Conservation (phyloP, 495 filamentous ascomycete genomes). For the Polyplosphaeria fusca region DNA sequence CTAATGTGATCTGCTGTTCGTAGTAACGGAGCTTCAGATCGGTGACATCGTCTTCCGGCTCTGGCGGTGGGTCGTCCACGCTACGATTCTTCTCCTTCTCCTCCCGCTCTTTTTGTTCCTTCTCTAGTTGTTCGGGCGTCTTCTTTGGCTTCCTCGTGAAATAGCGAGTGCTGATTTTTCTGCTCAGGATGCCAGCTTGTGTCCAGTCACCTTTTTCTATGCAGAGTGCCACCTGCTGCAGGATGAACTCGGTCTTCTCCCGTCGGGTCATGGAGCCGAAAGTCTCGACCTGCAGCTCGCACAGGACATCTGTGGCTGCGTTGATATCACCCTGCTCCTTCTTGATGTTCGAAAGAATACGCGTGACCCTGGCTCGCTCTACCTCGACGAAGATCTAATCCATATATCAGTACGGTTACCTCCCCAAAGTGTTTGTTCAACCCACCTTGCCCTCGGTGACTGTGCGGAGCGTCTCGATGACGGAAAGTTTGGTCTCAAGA, state of each 20-base stretch:
- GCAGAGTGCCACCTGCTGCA: constrained; percentile 90
- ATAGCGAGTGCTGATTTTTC: constrained; percentile 95
- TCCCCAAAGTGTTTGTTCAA: neutral
- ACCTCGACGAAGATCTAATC: constrained; percentile 94
- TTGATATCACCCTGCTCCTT: constrained; percentile 88
- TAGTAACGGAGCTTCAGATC: constrained; percentile 95
- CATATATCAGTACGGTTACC: constrained; percentile 7
- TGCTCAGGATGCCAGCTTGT: constrained; percentile 87
- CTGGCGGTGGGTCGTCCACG: constrained; percentile 69
- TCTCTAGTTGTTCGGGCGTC: constrained; percentile 78
- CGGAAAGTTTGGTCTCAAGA: constrained; percentile 79
- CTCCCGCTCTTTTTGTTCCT: constrained; percentile 73
- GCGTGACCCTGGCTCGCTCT: constrained; percentile 90
- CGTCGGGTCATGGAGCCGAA: constrained; percentile 96
- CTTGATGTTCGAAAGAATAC: constrained; percentile 94
- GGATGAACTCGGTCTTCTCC: constrained; percentile 97
- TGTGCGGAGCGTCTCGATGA: constrained; percentile 91
- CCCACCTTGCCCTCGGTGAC: constrained; percentile 93
- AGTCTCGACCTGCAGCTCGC: constrained; percentile 97
- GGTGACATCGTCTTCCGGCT: constrained; percentile 84
- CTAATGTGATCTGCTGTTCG: constrained; percentile 89
- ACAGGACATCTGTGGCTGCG: constrained; percentile 86
- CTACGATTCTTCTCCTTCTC: constrained; percentile 61
- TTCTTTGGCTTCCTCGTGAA: constrained; percentile 86
- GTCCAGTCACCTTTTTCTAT: constrained; percentile 96